Evolutionary conservation across 345 rosid genomes (phyloP), one percentile per base, ranked within the genome.

Genomic region (Aquilaria yunnanensis): DNA sequence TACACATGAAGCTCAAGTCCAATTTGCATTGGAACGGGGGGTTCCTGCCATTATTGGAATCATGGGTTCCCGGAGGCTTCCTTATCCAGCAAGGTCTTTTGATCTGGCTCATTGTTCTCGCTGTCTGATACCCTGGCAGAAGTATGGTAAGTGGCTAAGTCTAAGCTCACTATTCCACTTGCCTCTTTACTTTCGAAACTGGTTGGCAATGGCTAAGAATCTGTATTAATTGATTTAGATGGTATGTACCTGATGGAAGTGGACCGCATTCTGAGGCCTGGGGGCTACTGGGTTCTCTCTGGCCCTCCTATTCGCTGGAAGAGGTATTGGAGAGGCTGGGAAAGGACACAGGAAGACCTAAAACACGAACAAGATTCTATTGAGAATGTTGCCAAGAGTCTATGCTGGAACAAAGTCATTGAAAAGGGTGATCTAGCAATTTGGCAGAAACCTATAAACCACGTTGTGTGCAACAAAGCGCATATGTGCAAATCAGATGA

Each of bases 21-120:
- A 87, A 70, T 94, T 94, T 71, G 99, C 99, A 2, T 64, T 94
- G 68, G 99, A 94, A 75, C 83, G 99, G 11, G 99, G 99, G 73
- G 96, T 94, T 70, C 99, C 99, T 54, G 96, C 96, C 5, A 85
- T 94, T 76, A 88, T 94, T 50, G 95, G 92, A 47, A 69, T 94
- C 54, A 82, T 94, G 95, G 88, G 80, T 67, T 82, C 99, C 5
- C 76, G 78, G 69, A 81, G 97, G 65, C 92, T 86, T 80, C 96
- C 97, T 61, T 94, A 86, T 69, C 96, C 99, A 5, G 86, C 99
- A 43, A 82, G 99, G 79, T 86, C 97, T 70, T 94, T 94, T 47
- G 99, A 94, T 70, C 78, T 94, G 82, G 99, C 99, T 58, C 97
- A 94, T 54, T 94, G 97, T 59, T 94, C 97, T 67, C 97, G 99